A percentile compares a stretch with the other conserved stretches of the same genome.
phyloP scores from a whole-genome alignment of 1,284 basidiomycete species.

The Pseudozyma tsukubaensis region DNA sequence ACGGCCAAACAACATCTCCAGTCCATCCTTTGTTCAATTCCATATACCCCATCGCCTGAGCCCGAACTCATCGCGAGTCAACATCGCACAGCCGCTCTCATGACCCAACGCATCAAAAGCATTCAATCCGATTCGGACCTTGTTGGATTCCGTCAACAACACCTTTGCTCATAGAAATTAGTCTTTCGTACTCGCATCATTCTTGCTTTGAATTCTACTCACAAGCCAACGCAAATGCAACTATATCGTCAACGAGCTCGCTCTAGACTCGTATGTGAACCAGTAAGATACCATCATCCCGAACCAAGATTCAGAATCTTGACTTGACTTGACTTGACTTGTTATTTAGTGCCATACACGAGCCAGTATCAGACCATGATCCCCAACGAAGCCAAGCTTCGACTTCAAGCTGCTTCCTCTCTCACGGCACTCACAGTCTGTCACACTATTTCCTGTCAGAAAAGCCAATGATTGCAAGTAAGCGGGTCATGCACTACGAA shows the following conservation, averaged over 20 bases:
- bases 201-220: constrained; percentile 1
- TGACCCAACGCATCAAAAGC: constrained; percentile 20
- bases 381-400: no score
- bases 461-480: not conserved
- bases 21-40: constrained; percentile 33
- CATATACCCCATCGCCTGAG: constrained; percentile 2
- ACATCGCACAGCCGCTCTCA: constrained; percentile 21
- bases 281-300: no score
- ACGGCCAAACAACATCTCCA: constrained; percentile 42
- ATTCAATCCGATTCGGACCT: constrained; percentile 27
- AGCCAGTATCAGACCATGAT: no score
- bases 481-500: not conserved
- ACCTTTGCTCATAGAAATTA: constrained; percentile 6
- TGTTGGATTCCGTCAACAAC: constrained; percentile 14
- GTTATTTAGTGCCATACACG: no score
- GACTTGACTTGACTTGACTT: no score
- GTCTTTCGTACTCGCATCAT: not conserved
- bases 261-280: no score
- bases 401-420: no score
- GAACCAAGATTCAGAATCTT: no score
- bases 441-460: not conserved
- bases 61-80: constrained; percentile 4
- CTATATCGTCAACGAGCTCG: no score
- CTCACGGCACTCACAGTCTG: no score
- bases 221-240: not conserved